Evolutionary conservation across 192 early-diverging fungal genomes (phyloP), one percentile per base, ranked within the genome.

Genomic region (Entomortierella lignicola): DNA sequence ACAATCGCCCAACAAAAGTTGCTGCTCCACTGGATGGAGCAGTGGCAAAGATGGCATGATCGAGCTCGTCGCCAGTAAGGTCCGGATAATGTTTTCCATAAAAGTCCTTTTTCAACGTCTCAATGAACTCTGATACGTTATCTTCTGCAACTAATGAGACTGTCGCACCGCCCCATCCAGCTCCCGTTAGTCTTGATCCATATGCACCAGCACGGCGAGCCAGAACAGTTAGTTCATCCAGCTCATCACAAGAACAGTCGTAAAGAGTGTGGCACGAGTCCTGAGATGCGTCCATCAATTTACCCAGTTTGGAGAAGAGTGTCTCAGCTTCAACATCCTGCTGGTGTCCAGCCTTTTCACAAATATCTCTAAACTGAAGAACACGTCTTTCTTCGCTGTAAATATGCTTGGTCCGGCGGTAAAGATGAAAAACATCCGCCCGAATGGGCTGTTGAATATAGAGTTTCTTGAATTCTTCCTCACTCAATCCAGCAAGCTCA

Each of bases 261-360:
- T 92, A 98, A 23, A 91, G 73, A 43, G 91, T 86, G 42, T 90
- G 83, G 82, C 97, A 98, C 39, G 90, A 92, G 32, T 69, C 84
- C 61, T 99, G 97, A 32, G 94, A 95, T 25, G 87, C 86, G 84
- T 96, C 92, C 96, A 98, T 97, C 31, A 98, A 86, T 15, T 82
- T 80, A n/a, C 96, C 97, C 39, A 97, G 84, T 6, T 85, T 77
- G 29, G 63, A 69, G 71, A 66, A 81, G 50, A 80, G 60, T 15
- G 80, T 42, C 48, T 80, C 50, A 26, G 67, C 51, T 11, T 72
- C 72, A 12, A 85, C 32, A 32, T 77, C 64, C 60, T 73, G 59
- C 61, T 50, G 29, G 0, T 60, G 27, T 41, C 47, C 52, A 6
- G 81, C 72, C 60, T 83, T 66, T 30, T 79, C 81, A 66, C 92